Base-by-base conservation (phyloP, 2,329 filamentous ascomycete genomes). In the Ophiostoma ips region DNA sequence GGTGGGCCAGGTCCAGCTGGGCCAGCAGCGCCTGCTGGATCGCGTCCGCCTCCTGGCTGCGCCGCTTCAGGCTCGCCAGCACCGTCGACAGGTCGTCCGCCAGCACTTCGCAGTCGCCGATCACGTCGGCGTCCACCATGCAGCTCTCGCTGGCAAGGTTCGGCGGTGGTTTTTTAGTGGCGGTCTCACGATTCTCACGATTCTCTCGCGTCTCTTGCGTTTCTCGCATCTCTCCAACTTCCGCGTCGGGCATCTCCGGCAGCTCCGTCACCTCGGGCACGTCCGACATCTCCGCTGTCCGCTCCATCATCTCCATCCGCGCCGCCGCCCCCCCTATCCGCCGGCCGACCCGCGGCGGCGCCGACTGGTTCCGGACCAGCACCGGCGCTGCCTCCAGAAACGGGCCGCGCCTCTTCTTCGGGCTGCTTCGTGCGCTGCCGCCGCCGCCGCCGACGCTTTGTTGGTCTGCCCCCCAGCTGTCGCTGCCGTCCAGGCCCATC, bases 11-110 rank as follows among this genome's bases (percentile, higher is more conserved):
- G 0, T 48, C 54, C 0, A 57, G 48, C 34, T 55, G 50, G 3
- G 36, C 28, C 68, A 38, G 74, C 71, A 47, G 79, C 71, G 35
- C 68, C 68, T 59, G 81, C 73, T 51, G 76, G 71, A 56, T 53
- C 16, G 34, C 41, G 44, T 54, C 72, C 40, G 75, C 72, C 62
- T 83, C 78, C 60, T 81, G 75, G 55, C 74, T 73, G 36, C 78
- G 69, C 36, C 68, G 69, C 50, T 70, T 67, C 18, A 83, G 66
- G 50, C 71, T 74, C 28, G 62, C 62, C 33, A 77, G 65, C 11
- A 77, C 67, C 5, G 63, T 63, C 5, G 70, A 66, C 34, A 83
- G 61, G 53, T 75, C 71, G 16, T 66, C 63, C 36, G 72, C 72
- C 3, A 82, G 61, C 54, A 67, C 68, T 41, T 72, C 60, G 11